Evolutionary conservation across 306 rosid genomes (phyloP), one percentile per base, ranked within the genome.

Genomic region (Hippophae rhamnoides): DNA sequence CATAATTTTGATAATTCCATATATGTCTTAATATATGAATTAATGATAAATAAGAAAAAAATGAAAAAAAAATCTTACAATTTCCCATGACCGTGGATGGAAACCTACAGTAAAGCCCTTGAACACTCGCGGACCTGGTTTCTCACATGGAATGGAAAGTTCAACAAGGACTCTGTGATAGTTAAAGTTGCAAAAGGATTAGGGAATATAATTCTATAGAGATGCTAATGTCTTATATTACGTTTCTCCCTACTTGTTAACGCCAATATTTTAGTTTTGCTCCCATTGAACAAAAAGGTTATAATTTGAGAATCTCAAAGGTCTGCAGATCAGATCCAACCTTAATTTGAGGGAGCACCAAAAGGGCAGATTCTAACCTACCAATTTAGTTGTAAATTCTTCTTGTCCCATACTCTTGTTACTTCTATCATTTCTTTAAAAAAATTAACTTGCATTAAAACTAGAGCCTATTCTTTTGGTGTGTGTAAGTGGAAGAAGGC

Each of bases 51-150:
- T 44, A 53, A 46, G 51, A 51, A 44, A 62, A 57, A 52, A 52
- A 7, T 51, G 38, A 58, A 66, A 76, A 41, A 54, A 41, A 63
- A 74, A 45, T 69, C 93, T 79, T 77, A 92, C 99, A 74, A 92
- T 77, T 71, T 92, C 99, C 99, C 99, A 92, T 52, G 99, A 76
- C 54, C 96, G 76, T 2, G 96, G 99, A 77, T 92, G 96, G 78
- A 92, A 88, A 58, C 99, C 99, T 74, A 85, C 90, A 50, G 95
- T 88, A 76, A 84, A 85, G 58, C 99, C 99, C 83, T 74, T 79
- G 70, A 87, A 92, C 31, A 88, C 78, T 26, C 74, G 82, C 50
- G 89, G 90, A 65, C 99, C 93, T 43, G 89, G 81, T 54, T 76
- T 69, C 76, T 77, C 88, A 57, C 99, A 92, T 42, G 76, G 76